These are phyloP conservation scores for Wickerhamiella kazuoi DNA, from an alignment of 805 yeast genomes.

Conservation along the genomic window DNA sequence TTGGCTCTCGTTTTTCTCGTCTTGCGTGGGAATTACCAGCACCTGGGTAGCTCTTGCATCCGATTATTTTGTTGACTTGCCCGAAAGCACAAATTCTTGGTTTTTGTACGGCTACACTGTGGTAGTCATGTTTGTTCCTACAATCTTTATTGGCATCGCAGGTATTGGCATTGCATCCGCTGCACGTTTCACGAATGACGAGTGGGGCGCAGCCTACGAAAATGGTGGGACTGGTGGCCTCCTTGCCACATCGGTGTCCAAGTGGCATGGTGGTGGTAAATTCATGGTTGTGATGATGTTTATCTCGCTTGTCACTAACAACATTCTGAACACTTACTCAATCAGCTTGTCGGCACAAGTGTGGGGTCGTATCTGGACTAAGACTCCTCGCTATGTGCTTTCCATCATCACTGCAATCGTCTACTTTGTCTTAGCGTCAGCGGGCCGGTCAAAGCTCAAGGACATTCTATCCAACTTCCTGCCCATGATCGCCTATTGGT, in stretches of 20 bases:
- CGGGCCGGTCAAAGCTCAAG: conserved; percentile 56
- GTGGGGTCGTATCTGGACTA: conserved; percentile 28
- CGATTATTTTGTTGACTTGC: conserved; percentile 68
- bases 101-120: conserved; percentile 45
- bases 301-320: conserved; percentile 64
- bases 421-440: conserved; percentile 54
- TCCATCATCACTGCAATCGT: conserved; percentile 43
- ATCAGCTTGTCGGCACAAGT: conserved; percentile 67
- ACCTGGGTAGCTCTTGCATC: conserved; percentile 84
- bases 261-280: conserved; percentile 67
- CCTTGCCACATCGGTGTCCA: conserved; percentile 40
- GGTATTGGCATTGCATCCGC: conserved; percentile 56
- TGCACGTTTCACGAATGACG: conserved; percentile 33
- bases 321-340: conserved; percentile 64
- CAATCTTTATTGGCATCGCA: conserved; percentile 56
- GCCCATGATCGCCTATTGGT: conserved; percentile 89
- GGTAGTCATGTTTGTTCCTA: conserved; percentile 49
- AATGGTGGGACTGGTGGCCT: conserved; percentile 60
- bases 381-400: conserved; percentile 65
- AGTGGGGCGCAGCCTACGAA: conserved; percentile 42
- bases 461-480: conserved; percentile 60
- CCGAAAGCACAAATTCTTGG: conserved; percentile 44
- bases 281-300: conserved; percentile 52
- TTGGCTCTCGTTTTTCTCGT: conserved; percentile 52
- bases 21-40: conserved; percentile 60